Percentiles rank a stretch among this genome's conserved stretches.
Evolutionary conservation across 306 rosid species (phyloP).

Genomic region (Astragalus membranaceus): DNA sequence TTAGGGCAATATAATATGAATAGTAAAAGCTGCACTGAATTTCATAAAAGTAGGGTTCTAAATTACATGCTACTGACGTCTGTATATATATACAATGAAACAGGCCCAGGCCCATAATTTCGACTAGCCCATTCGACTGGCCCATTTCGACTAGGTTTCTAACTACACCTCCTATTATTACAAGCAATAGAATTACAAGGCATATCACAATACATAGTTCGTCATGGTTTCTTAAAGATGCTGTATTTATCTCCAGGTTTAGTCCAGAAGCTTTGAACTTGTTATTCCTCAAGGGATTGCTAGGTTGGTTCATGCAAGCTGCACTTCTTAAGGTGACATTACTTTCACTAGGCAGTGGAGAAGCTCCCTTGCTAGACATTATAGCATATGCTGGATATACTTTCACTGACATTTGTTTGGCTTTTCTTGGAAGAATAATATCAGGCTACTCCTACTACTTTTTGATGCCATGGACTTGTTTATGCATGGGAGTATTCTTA

Average conservation of each 20-base stretch:
- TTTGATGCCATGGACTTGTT: slow-evolving; percentile 85
- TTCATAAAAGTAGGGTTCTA: too few relatives aligned
- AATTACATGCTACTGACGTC: too few relatives aligned
- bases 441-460: slow-evolving; percentile 65
- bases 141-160: too few relatives aligned
- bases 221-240: slow-evolving; percentile 3
- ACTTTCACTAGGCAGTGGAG: slow-evolving; percentile 75
- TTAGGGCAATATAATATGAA: too few relatives aligned
- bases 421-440: slow-evolving; percentile 64
- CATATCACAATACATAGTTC: too few relatives aligned
- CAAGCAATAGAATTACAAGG: too few relatives aligned
- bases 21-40: too few relatives aligned
- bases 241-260: slow-evolving; percentile 48
- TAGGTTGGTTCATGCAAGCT: slow-evolving; percentile 90
- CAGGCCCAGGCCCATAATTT: too few relatives aligned
- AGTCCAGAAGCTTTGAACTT: slow-evolving; percentile 92
- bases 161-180: too few relatives aligned
- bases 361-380: slow-evolving; percentile 79
- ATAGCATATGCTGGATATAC: slow-evolving; percentile 83
- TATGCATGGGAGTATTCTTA: slow-evolving; percentile 91
- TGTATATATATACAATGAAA: too few relatives aligned
- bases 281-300: slow-evolving; percentile 88
- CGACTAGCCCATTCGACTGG: too few relatives aligned
- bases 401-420: slow-evolving; percentile 78
- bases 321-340: slow-evolving; percentile 61